Conservation (phyloP, 805 yeast species). For the Hanseniaspora pseudoguilliermondii region DNA sequence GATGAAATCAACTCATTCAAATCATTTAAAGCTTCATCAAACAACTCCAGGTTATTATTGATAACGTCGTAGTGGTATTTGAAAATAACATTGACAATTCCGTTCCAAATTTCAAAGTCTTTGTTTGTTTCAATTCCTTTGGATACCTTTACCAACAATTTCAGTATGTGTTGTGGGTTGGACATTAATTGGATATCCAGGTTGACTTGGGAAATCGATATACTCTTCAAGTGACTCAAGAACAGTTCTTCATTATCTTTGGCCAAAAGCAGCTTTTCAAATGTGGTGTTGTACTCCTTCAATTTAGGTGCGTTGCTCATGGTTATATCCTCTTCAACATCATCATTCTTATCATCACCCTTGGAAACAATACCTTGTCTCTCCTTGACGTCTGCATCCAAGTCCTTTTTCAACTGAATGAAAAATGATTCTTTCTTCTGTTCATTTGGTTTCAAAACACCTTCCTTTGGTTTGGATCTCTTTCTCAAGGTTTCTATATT, state of each 20-base stretch:
- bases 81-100: conserved; percentile 61
- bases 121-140: conserved; percentile 42
- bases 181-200: conserved; percentile 74
- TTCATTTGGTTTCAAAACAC: conserved; percentile 65
- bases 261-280: not conserved
- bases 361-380: conserved; percentile 28
- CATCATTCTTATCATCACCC: conserved; percentile 12
- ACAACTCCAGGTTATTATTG: conserved; percentile 30
- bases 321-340: conserved; percentile 23
- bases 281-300: conserved; percentile 36
- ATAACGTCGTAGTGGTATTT: conserved; percentile 76
- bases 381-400: conserved; percentile 51
- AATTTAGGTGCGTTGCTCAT: conserved; percentile 45
- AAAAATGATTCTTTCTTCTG: conserved; percentile 66
- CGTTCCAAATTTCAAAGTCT: conserved; percentile 70
- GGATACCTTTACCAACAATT: conserved; percentile 56
- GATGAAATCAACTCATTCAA: conserved; percentile 37
- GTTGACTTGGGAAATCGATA: conserved; percentile 71
- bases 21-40: conserved; percentile 34
- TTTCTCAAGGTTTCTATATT: conserved; percentile 73
- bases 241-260: conserved; percentile 35
- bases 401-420: conserved; percentile 48
- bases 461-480: conserved; percentile 82
- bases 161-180: conserved; percentile 48
- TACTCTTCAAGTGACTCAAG: conserved; percentile 39